Conservation (phyloP, 2,329 filamentous ascomycete species). For the Aureobasidium sp. region DNA sequence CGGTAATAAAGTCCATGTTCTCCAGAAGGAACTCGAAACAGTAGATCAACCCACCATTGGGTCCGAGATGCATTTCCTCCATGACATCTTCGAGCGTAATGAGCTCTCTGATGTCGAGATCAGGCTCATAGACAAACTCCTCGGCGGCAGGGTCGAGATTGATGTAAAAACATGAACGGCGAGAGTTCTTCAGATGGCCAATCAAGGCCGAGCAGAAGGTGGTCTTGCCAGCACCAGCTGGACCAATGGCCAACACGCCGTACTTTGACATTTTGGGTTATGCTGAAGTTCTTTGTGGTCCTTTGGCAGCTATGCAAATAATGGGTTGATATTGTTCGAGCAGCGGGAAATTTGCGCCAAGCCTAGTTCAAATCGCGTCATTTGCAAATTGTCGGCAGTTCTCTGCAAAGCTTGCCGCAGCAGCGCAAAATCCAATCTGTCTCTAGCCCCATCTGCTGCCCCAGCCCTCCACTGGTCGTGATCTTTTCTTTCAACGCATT, state of each 20-base stretch:
- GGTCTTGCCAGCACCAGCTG: slow-evolving; percentile 90
- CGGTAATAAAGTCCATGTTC: slow-evolving; percentile 85
- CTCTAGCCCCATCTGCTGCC: slow-evolving; percentile 6
- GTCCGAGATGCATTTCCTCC: slow-evolving; percentile 85
- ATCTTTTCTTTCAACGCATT: slow-evolving; percentile 14
- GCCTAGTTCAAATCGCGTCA: neutral
- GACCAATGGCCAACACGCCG: slow-evolving; percentile 91
- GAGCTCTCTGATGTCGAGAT: slow-evolving; percentile 91
- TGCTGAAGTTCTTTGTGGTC: slow-evolving; percentile 52
- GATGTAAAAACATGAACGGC: slow-evolving; percentile 93
- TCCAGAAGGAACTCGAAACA: slow-evolving; percentile 95
- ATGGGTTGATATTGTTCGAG: slow-evolving; percentile 35
- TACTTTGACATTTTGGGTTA: slow-evolving; percentile 83
- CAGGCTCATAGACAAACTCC: slow-evolving; percentile 81
- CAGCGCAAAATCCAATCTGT: neutral
- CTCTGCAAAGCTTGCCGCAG: slow-evolving; percentile 6
- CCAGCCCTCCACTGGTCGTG: slow-evolving; percentile 11
- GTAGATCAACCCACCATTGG: slow-evolving; percentile 89
- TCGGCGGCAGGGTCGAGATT: slow-evolving; percentile 97
- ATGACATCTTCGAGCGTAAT: slow-evolving; percentile 93
- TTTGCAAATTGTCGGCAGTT: neutral
- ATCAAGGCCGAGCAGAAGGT: slow-evolving; percentile 94
- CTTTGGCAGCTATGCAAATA: slow-evolving; percentile 29
- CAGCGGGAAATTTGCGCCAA: slow-evolving; percentile 10
- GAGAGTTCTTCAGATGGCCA: slow-evolving; percentile 82